Evolutionary conservation across 768 basidiomycete species (phyloP), one percentile per base, ranked within the genome.

Genomic region (Myochromella boudieri): DNA sequence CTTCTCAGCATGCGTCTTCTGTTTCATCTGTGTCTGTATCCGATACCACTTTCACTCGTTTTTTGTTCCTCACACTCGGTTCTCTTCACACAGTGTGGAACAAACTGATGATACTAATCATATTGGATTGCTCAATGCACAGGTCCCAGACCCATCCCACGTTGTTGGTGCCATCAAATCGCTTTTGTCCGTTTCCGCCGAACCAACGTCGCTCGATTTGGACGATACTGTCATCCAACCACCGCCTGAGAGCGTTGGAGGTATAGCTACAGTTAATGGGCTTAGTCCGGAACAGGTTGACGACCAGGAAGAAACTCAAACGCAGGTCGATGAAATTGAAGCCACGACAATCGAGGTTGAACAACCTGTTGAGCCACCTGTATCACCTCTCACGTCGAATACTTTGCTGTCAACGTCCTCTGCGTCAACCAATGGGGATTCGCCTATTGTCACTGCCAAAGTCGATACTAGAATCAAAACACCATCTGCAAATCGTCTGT

Each of bases 401-500:
- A 78, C 76, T 0, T 58, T 78, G 24, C 54, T 64, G 17, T 71
- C 71, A 4, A 65, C 63, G 14, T 63, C 72, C 8, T 73, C 74
- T 6, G 67, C 66, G 31, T 68, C 72, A 14, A 66, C 77, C 3
- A 72, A 73, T 51, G 78, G 75, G 46, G 81, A 81, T 34, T 68
- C 68, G 0, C 61, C 69, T 22, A 62, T 67, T n/a, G 67, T 61
- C 39, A 49, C 60, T 14, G 54, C 62, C 12, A 73, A 72, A 48
- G 52, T 57, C 17, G 68, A 70, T 26, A 43, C 55, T 9, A 78
- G 76, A 53, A 58, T 64, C 15, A 74, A 69, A 53, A 69, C 72
- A 0, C 85, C 88, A 7, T 89, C 88, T 32, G 84, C 87, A 24
- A 91, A 91, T 56, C 81, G 89, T 14, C 68, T 99, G n/a, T 97